These are phyloP conservation scores for Trypanosomatidae sp. DNA, from an alignment of 208 protist genomes.

Conservation along the genomic window DNA sequence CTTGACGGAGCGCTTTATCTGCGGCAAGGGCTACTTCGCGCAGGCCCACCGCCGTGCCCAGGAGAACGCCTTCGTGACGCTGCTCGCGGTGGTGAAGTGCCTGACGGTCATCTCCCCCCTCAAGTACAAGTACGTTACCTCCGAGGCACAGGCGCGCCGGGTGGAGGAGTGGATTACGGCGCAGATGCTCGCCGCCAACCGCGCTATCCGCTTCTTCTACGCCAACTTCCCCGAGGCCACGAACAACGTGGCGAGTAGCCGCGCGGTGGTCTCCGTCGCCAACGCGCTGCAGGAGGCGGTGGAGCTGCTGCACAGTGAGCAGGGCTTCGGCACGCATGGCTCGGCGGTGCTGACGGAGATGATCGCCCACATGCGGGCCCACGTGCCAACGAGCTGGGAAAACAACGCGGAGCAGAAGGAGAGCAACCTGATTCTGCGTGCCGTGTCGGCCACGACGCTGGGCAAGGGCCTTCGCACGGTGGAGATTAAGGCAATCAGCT, in stretches of 20 bases:
- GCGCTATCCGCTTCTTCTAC: conserved; percentile 77
- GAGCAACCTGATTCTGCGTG: conserved; percentile 59
- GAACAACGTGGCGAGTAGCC: conserved; percentile 68
- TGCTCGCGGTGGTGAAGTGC: conserved; percentile 71
- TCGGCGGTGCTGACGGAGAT: conserved; percentile 36
- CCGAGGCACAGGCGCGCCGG: conserved; percentile 42
- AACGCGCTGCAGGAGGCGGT: conserved; percentile 46
- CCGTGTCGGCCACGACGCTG: conserved; percentile 60
- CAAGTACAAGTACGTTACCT: conserved; percentile 60
- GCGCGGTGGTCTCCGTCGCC: conserved; percentile 57
- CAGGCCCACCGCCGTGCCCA: conserved; percentile 54
- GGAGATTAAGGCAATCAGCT: conserved; percentile 62
- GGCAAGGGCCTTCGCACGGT: conserved; percentile 52
- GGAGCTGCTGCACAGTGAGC: conserved; percentile 40
- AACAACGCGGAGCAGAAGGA: conserved; percentile 41
- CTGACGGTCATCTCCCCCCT: conserved; percentile 43
- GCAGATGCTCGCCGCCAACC: conserved; percentile 50
- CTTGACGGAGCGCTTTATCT: conserved; percentile 52
- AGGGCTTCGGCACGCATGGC: conserved; percentile 53
- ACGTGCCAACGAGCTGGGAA: conserved; percentile 49
- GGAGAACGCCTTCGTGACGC: conserved; percentile 79
- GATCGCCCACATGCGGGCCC: conserved; percentile 43
- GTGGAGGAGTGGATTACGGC: conserved; percentile 58
- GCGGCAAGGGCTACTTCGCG: conserved; percentile 44
- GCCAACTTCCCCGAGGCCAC: conserved; percentile 63